A percentile compares a stretch with the other conserved stretches of the same genome.
Conservation (phyloP, 2,329 filamentous ascomycete genomes). For the Colletotrichum kahawae region DNA sequence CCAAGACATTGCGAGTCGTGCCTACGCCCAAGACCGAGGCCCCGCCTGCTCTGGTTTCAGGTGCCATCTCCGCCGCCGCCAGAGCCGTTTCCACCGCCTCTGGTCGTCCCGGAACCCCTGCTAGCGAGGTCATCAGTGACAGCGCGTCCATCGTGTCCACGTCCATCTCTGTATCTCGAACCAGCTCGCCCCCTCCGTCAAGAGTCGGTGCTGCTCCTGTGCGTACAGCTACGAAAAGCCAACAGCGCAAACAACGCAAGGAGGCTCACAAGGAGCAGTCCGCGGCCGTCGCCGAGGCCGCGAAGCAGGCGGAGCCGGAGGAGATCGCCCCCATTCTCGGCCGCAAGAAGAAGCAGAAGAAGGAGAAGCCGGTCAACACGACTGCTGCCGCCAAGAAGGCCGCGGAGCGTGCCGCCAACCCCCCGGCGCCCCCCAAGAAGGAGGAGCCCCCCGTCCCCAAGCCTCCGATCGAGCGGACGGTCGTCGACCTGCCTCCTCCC, state of each 20-base stretch:
- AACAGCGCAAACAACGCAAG: slow-evolving; percentile 77
- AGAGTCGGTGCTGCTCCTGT: slow-evolving; percentile 72
- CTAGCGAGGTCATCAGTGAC: slow-evolving; percentile 78
- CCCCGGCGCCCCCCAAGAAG: slow-evolving; percentile 22
- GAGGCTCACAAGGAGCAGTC: slow-evolving; percentile 70
- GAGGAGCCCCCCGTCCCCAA: slow-evolving; percentile 12
- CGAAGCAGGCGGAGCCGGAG: slow-evolving; percentile 58
- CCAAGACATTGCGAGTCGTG: slow-evolving; percentile 74
- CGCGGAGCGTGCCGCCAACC: slow-evolving; percentile 3
- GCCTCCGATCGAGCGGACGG: slow-evolving; percentile 28
- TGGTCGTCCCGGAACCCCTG: slow-evolving; percentile 70
- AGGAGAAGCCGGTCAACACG: slow-evolving; percentile 57
- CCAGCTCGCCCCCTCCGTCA: slow-evolving; percentile 70
- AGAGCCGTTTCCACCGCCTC: slow-evolving; percentile 51
- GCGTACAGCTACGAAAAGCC: slow-evolving; percentile 75
- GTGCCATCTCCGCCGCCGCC: slow-evolving; percentile 33
- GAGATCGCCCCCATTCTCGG: slow-evolving; percentile 76
- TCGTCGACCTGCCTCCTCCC: slow-evolving; percentile 22
- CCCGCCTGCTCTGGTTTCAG: slow-evolving; percentile 37
- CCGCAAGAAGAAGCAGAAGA: slow-evolving; percentile 86
- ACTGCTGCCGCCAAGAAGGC: slow-evolving; percentile 20
- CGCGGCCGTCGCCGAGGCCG: slow-evolving; percentile 53
- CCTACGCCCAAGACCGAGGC: slow-evolving; percentile 67
- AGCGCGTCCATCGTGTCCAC: slow-evolving; percentile 76
- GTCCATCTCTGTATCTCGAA: slow-evolving; percentile 70